Base-by-base conservation (phyloP, 2,329 filamentous ascomycete genomes). In the Fusarium domesticum region DNA sequence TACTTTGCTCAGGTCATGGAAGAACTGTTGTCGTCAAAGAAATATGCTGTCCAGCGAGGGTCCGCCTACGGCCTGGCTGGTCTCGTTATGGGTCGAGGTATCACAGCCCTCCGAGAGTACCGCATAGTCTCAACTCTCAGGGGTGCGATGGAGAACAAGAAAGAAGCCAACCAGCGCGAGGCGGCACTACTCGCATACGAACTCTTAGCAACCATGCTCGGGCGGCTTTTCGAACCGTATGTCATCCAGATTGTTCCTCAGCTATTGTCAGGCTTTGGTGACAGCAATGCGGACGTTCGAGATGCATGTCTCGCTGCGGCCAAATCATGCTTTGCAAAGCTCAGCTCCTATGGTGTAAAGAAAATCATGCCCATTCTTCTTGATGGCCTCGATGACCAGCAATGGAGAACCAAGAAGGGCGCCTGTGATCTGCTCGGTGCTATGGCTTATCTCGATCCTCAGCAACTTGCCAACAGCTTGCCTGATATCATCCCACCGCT, bases 321-420 rank as follows among this genome's bases (percentile, higher is more conserved):
- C 38, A 97, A 96, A 71, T 87, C 90, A 10, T 96, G 89, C 66
- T 98, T 98, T 68, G 85, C 89, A 5, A 91, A 84, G 57, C 72
- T 98, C 43, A 97, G 90, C 69, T 97, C 93, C 0, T 98, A 88
- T 59, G 93, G 93, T 66, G 95, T 98, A 47, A 95, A 96, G 70
- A 80, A 93, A 62, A 91, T 98, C 52, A 74, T 98, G 53, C 93
- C 93, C 4, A 96, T 88, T 11, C 78, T 98, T 6, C 78, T 98
- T 3, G 84, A 93, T 53, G 93, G 95, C 45, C 80, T 98, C 8
- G 91, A 97, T 53, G 93, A 98, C 53, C 83, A 88, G 41, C 92
- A 97, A 66, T 98, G 93, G 93, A 86, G 93, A 61, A 97, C 90
- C 71, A 97, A 98, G 70, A 96, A 95, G 72, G 93, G 95, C 57